Base-by-base conservation (phyloP, 179 eudicot species). In the Beta lomatogona region DNA sequence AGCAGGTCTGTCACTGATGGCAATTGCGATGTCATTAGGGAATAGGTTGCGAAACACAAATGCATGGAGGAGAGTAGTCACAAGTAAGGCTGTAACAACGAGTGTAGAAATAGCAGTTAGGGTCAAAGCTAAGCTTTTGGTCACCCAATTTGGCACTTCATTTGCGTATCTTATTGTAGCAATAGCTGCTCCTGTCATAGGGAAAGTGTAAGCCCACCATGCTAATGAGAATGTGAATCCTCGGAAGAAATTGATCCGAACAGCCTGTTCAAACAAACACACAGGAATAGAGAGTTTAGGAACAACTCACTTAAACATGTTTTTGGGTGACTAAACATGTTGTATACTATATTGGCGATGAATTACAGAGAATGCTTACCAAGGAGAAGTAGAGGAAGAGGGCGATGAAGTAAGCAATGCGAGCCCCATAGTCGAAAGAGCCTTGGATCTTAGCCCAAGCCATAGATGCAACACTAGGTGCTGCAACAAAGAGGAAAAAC, bases 181-280 rank as follows among this genome's bases (percentile, higher is more conserved):
- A 13, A 90, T 93, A 64, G 98, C 92, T 18, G 97, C 97, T 28
- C 91, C 99, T 0, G 99, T 94, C 99, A 92, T 95, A 0, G 99
- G 99, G 78, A 92, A 92, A 52, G 99, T 95, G 85, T 95, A 95
- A 2, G 99, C 99, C 98, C 99, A 93, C 97, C 99, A 95, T 46
- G 97, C 91, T 86, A 95, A 79, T 21, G 98, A 94, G 85, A 94
- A 94, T 83, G 93, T 94, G 90, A 95, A 90, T 16, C 98, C 98
- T 79, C 94, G 86, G 79, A 95, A 93, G 90, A 95, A 93, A 81
- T 93, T 93, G 73, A 95, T 87, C 69, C 97, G 92, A 78, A 90
- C 90, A 12, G 92, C 97, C 96, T 94, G 90, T 73, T 45, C 63
- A 78, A 71, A 77, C 55, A 60, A 11, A 59, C 53, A 48, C 4